Evolutionary conservation across 2,329 filamentous ascomycete genomes (phyloP).

Genomic region (Hymenoscyphus repandus): DNA sequence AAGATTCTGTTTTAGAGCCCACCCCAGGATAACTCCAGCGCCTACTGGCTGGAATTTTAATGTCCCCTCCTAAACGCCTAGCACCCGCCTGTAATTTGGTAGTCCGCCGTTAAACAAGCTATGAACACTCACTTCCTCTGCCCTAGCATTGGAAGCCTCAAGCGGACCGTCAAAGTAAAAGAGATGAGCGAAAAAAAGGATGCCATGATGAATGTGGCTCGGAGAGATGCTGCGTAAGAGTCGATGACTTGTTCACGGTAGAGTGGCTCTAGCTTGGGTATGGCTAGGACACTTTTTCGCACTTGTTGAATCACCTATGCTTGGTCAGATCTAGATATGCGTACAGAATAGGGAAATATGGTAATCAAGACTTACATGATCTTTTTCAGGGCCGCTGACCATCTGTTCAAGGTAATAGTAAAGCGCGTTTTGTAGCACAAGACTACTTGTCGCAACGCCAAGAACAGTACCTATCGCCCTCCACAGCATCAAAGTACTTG

Average conservation of each 20-base stretch:
- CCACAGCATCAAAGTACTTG: conserved; percentile 67
- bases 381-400: conserved; percentile 55
- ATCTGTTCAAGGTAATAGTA: conserved; percentile 51
- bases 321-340: background rate
- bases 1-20: too few species aligned
- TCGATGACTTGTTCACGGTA: conserved; percentile 50
- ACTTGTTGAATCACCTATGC: conserved; percentile 44
- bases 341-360: background rate
- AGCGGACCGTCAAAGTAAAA: conserved; percentile 42
- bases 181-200: conserved; percentile 43
- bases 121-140: conserved; percentile 30
- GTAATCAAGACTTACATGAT: conserved; percentile 29
- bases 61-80: too few species aligned
- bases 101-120: too few species aligned
- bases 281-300: conserved; percentile 49
- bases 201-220: conserved; percentile 39
- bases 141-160: conserved; percentile 50
- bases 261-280: conserved; percentile 38
- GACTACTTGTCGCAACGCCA: conserved; percentile 65
- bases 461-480: conserved; percentile 66
- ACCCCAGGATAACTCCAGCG: too few species aligned
- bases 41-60: too few species aligned
- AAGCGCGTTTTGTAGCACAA: conserved; percentile 69
- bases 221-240: conserved; percentile 49
- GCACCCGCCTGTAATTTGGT: too few species aligned